Evolutionary conservation across 495 filamentous ascomycete species (phyloP), one percentile per base, ranked within the genome.

Genomic region (Penicillium herquei): DNA sequence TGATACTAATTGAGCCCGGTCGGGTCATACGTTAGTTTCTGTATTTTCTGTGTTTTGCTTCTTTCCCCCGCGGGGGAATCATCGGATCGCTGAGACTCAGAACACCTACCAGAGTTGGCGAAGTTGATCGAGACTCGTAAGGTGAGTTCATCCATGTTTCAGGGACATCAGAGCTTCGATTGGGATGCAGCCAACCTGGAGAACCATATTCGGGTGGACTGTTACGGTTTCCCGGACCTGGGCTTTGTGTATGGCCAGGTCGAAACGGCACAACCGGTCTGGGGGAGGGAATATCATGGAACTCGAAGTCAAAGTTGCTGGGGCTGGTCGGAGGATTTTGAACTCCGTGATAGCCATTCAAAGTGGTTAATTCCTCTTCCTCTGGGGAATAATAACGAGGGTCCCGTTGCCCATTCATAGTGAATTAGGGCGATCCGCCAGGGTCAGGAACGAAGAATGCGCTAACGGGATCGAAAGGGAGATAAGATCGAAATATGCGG

Each of bases 321-420:
- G 45, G 61, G 30, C 41, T 55, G 8, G 26, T 58, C 49, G 18
- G 55, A 55, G 13, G 40, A 8, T 43, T 37, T 2, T 16, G 12
- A 6, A 46, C 43, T 12, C 44, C 50, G 13, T 52, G 58, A 40
- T 54, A 56, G 32, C 57, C 55, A 42, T 46, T 54, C 40, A 70
- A 55, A 39, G 69, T 67, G 31, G 66, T 57, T 57, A 65, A 63
- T 49, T 70, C 68, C 14, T 70, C 68, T 26, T 67, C 58, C 4
- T 67, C 58, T 16, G 53, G 44, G 12, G 31, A 31, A 49, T 49
- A 49, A 49, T 49, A 49, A 17, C 16, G 46, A 39, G n/a, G 31
- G 46, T 32, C 41, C 16, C 34, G 34, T 11, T 39, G 32, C 18
- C 64, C 59, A 50, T 51, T 62, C 63, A 66, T 66, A 7, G 16